phyloP scores from a whole-genome alignment of 2,329 filamentous ascomycete species.

The Xylariaceae sp. region DNA sequence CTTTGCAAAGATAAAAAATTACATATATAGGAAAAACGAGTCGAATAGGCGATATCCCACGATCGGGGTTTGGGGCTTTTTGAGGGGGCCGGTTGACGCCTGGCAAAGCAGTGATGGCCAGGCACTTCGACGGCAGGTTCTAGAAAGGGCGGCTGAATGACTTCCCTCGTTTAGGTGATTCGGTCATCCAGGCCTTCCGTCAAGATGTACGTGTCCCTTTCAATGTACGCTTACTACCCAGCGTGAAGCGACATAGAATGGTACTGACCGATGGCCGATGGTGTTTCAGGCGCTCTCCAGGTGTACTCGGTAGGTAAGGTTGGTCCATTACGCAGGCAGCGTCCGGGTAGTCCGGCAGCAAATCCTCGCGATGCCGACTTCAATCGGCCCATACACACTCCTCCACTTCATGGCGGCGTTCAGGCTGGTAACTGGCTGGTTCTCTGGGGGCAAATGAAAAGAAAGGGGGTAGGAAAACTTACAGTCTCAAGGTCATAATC shows the following conservation, averaged over 20 bases:
- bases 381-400: background rate
- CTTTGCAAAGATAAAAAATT: no score
- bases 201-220: background rate
- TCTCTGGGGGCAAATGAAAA: constrained; percentile 8
- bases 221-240: background rate
- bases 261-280: background rate
- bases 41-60: no score
- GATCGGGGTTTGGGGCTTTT: no score
- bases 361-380: background rate
- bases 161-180: background rate
- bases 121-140: background rate
- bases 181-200: background rate
- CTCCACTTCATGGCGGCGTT: background rate
- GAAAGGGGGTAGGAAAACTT: constrained; percentile 34
- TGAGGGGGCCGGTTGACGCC: no score
- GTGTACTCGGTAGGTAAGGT: background rate
- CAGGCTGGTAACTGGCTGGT: background rate
- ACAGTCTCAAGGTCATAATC: constrained; percentile 83
- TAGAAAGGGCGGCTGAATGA: background rate
- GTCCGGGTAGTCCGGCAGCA: no score
- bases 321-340: background rate
- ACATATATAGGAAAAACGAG: no score
- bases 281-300: background rate
- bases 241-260: background rate
- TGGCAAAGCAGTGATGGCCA: background rate